Evolutionary conservation across 2,329 filamentous ascomycete species (phyloP).

Genomic region (Diaporthe sp.): DNA sequence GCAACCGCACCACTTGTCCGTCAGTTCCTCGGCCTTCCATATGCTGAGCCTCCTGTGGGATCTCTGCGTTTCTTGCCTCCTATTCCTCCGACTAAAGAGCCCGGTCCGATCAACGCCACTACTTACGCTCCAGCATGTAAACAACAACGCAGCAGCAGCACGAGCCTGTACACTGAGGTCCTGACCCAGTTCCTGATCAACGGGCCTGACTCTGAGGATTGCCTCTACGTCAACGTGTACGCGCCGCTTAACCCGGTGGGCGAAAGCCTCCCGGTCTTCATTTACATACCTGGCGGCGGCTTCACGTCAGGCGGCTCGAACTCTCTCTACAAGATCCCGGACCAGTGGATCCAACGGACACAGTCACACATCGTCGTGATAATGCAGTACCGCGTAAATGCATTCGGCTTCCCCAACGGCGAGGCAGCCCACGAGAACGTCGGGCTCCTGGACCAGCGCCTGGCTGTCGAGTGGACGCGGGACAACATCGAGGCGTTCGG

Average conservation of each 20-base stretch:
- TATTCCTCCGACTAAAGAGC: background rate
- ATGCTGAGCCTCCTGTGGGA: constrained; percentile 21
- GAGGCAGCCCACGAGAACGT: constrained; percentile 56
- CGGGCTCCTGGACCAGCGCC: constrained; percentile 67
- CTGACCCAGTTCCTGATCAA: constrained; percentile 34
- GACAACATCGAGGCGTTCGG: constrained; percentile 66
- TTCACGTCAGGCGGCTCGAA: constrained; percentile 31
- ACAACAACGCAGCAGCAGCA: constrained; percentile 11
- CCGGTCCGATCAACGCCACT: background rate
- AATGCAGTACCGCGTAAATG: constrained; percentile 22
- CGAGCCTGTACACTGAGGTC: constrained; percentile 1
- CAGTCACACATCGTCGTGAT: constrained; percentile 32
- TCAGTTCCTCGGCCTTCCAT: constrained; percentile 28
- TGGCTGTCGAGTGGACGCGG: constrained; percentile 65
- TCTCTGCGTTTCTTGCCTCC: constrained; percentile 26
- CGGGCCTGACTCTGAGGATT: constrained; percentile 34
- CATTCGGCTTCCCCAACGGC: constrained; percentile 50
- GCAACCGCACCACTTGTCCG: background rate
- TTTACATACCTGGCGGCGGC: constrained; percentile 33
- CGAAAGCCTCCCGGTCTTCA: constrained; percentile 23
- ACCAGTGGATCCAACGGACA: constrained; percentile 33
- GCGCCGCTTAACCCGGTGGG: background rate
- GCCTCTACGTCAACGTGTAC: constrained; percentile 35
- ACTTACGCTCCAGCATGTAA: constrained; percentile 13
- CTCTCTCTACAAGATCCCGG: constrained; percentile 35